Percentiles rank a stretch among this genome's conserved stretches.
Evolutionary conservation across 257 asterid genomes (phyloP).

Genomic region (Coffea eugenioides): DNA sequence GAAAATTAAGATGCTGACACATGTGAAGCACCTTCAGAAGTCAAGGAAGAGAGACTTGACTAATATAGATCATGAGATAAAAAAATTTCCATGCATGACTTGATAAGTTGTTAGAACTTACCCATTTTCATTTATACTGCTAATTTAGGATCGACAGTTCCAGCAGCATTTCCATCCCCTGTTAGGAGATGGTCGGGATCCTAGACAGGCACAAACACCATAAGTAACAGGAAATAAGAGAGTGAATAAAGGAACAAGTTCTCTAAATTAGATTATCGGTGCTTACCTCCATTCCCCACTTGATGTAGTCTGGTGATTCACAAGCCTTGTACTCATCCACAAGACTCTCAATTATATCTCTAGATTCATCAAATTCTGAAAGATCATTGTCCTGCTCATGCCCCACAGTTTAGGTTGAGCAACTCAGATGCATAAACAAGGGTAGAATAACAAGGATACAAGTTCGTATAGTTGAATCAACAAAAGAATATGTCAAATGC

Average conservation of each 20-base stretch:
- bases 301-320: slow-evolving; percentile 98
- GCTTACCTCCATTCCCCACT: slow-evolving; percentile 98
- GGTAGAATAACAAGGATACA: not conserved
- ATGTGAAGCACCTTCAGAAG: not conserved
- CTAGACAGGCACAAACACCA: slow-evolving; percentile 33
- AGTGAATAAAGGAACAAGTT: not conserved
- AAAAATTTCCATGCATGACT: not conserved
- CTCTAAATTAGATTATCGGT: not conserved
- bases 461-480: not conserved
- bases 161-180: slow-evolving; percentile 83
- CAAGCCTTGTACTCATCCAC: slow-evolving; percentile 99
- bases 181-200: slow-evolving; percentile 74
- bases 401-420: slow-evolving; percentile 14
- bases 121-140: slow-evolving; percentile 33
- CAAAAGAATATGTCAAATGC: not conserved
- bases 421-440: not conserved
- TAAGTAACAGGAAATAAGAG: not conserved
- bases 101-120: not conserved
- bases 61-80: not conserved
- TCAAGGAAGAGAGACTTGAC: no score
- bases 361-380: slow-evolving; percentile 97
- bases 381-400: slow-evolving; percentile 88
- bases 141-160: slow-evolving; percentile 67
- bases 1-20: not conserved
- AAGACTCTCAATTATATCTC: slow-evolving; percentile 93